These are phyloP conservation scores for Fusarium floridanum DNA, from an alignment of 2,329 filamentous ascomycete species.

Conservation along the genomic window DNA sequence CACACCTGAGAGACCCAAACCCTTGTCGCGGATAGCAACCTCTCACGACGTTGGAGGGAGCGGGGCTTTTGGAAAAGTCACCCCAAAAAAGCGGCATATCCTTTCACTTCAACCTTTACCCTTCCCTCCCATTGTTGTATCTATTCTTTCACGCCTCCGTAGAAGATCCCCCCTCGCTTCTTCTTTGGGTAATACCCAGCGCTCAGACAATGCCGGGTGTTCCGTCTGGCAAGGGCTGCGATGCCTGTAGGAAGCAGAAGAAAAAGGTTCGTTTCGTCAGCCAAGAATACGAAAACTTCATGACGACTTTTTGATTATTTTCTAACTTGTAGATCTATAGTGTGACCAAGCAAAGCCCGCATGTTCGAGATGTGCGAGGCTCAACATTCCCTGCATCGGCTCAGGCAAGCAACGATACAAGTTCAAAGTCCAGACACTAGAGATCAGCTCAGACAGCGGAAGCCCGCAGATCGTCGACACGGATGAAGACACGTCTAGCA, in stretches of 20 bases:
- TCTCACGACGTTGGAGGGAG: slow-evolving; percentile 11
- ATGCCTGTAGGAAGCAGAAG: slow-evolving; percentile 65
- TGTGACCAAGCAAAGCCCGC: slow-evolving; percentile 60
- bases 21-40: slow-evolving; percentile 3
- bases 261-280: slow-evolving; percentile 59
- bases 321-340: slow-evolving; percentile 44
- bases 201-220: slow-evolving; percentile 63
- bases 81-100: neutral
- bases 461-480: slow-evolving; percentile 9
- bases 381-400: slow-evolving; percentile 60
- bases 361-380: slow-evolving; percentile 61
- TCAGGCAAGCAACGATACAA: slow-evolving; percentile 62
- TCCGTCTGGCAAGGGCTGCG: slow-evolving; percentile 63
- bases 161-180: slow-evolving; percentile 18
- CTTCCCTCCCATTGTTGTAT: neutral
- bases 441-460: slow-evolving; percentile 9
- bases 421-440: slow-evolving; percentile 56
- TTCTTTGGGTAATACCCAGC: slow-evolving; percentile 39
- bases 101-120: neutral
- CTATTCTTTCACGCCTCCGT: slow-evolving; percentile 4
- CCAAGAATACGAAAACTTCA: neutral
- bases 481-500: slow-evolving; percentile 15
- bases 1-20: neutral
- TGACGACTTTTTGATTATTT: neutral
- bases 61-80: slow-evolving; percentile 16